Base-by-base conservation (phyloP, 1,139 yeast species). In the Magnusiomyces paraingens region DNA sequence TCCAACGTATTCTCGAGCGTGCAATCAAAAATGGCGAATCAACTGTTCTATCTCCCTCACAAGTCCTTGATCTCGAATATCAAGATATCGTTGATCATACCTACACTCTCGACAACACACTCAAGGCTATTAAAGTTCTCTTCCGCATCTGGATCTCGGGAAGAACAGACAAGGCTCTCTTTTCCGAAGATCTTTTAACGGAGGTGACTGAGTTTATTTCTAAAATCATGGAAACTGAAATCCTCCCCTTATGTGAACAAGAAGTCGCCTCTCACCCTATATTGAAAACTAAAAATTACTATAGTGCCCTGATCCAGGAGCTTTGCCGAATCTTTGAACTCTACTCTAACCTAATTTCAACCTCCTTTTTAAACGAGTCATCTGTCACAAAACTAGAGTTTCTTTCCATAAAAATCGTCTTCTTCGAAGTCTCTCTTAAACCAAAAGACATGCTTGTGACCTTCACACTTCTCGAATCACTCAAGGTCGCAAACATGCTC, bases 351-450 rank as follows among this genome's bases (percentile, higher is more conserved):
- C 55, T 66, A 17, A 45, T 59, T 14, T 54, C 51, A 11, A 38
- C 54, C 8, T 58, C 56, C 2, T 60, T 67, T 3, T 57, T 76
- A 6, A 78, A 76, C 49, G 86, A 82, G 52, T 71, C 70, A 1
- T 60, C 74, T 0, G 61, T 81, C 26, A 79, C 84, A 0, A 74
- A 75, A 52, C 62, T 82, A 32, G 86, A 82, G 57, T 82, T 78
- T 59, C 62, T 79, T 45, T 64, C 77, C 2, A 62, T 74, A 5
- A 66, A 66, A 51, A 60, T 74, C 1, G 66, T 82, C 0, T 80
- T 76, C 57, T 57, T 52, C 53, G 50, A 62, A 52, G 53, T 51
- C 17, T 53, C 58, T 10, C 49, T 62, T 1, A 70, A 67, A 49
- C 70, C 66, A 1, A 64, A 60, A 40, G 55, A 59, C 39, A 61